Evolutionary conservation across 2,329 filamentous ascomycete genomes (phyloP).

Genomic region (Venturia asperata): DNA sequence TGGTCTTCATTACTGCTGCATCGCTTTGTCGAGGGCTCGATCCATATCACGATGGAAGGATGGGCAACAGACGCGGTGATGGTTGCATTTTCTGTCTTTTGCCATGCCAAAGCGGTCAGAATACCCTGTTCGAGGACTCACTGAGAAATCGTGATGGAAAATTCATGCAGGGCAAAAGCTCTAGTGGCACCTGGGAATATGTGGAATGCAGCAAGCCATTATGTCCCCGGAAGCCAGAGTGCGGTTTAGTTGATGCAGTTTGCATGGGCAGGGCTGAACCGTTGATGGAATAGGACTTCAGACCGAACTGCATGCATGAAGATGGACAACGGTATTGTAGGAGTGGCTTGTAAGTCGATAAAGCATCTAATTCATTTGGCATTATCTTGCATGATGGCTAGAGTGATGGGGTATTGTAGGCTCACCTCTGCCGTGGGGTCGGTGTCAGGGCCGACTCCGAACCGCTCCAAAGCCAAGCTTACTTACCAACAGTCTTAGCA

Average conservation of each 20-base stretch:
- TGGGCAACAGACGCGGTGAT: no score
- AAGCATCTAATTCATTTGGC: neutral
- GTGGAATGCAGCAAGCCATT: neutral
- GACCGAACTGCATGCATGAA: neutral
- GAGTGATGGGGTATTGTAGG: no score
- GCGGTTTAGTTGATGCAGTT: neutral
- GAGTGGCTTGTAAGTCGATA: neutral
- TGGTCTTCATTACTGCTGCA: no score
- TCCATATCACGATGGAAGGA: no score
- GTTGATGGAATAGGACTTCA: neutral
- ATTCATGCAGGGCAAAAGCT: neutral
- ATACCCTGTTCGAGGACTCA: neutral
- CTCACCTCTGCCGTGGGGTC: neutral
- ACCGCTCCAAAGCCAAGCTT: neutral
- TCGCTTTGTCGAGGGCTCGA: no score
- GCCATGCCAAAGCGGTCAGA: neutral
- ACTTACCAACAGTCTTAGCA: neutral
- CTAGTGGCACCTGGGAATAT: neutral
- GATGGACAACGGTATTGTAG: neutral
- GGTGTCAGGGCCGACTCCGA: neutral
- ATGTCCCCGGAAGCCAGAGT: neutral
- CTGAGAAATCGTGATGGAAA: neutral
- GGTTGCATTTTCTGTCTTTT: neutral
- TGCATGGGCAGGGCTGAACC: neutral
- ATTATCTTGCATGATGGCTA: no score